A percentile compares a stretch with the other conserved stretches of the same genome.
Conservation (phyloP, 371 early-diverging fungal genomes). For the Mucor saturninus region DNA sequence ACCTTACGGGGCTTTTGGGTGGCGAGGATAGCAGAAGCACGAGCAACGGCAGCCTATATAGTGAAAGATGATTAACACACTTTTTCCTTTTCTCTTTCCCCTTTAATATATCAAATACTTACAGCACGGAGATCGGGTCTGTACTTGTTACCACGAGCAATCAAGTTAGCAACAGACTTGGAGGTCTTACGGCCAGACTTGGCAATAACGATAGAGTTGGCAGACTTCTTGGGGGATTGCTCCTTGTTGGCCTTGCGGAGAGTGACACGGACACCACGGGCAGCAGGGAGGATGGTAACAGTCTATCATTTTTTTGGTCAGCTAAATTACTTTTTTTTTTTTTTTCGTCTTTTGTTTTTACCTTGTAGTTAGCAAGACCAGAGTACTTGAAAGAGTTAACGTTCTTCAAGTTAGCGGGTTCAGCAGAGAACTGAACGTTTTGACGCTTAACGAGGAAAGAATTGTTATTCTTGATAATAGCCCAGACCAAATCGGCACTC, state of each 20-base stretch:
- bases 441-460: conserved; percentile 89
- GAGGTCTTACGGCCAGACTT: conserved; percentile 72
- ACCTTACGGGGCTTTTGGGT: conserved; percentile 70
- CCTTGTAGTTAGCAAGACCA: conserved; percentile 81
- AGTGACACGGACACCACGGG: conserved; percentile 70
- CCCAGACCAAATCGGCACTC: conserved; percentile 83
- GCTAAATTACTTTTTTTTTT: not conserved
- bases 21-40: conserved; percentile 75
- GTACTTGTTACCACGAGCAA: conserved; percentile 63
- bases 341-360: conserved; percentile 26
- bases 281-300: conserved; percentile 64
- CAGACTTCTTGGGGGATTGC: conserved; percentile 61
- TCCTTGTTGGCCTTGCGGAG: conserved; percentile 66
- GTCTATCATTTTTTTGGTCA: conserved; percentile 43
- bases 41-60: conserved; percentile 81
- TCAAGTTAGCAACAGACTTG: conserved; percentile 73
- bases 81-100: not conserved
- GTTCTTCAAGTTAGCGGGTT: conserved; percentile 86
- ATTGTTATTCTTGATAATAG: conserved; percentile 83
- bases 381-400: conserved; percentile 88
- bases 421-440: conserved; percentile 81
- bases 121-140: conserved; percentile 83
- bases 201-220: conserved; percentile 63
- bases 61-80: not conserved
- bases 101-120: conserved; percentile 19